Evolutionary conservation across 441 rosid species (phyloP).

Genomic region (Syzygium syzygioides): DNA sequence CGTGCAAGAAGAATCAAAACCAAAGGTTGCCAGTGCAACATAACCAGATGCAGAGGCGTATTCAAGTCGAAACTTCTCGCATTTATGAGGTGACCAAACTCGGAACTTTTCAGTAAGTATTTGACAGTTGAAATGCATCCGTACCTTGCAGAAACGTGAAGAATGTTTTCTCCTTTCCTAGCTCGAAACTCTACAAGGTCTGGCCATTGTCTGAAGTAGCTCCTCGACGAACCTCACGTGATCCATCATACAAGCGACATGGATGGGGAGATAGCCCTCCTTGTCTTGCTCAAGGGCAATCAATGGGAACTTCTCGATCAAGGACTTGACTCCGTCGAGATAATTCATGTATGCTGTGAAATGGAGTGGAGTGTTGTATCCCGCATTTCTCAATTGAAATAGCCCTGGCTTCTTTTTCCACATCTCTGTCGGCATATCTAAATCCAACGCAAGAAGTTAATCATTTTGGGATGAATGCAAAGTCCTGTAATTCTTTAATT

Average conservation of each 20-base stretch:
- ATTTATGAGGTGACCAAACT: too few species aligned
- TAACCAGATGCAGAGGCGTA: too few species aligned
- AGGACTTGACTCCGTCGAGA: not conserved
- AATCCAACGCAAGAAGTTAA: not conserved
- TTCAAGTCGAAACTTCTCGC: too few species aligned
- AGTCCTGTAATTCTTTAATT: not conserved
- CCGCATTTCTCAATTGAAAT: fast-evolving
- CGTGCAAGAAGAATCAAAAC: too few species aligned
- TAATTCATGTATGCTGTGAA: not conserved
- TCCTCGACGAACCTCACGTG: not conserved
- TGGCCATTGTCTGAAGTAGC: not conserved
- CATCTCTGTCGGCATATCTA: not conserved
- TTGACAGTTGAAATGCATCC: not conserved
- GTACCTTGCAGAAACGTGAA: not conserved
- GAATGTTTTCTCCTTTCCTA: not conserved
- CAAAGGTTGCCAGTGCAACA: not conserved
- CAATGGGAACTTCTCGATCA: not conserved
- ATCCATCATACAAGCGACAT: not conserved
- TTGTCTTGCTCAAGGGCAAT: fast-evolving
- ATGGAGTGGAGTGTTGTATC: not conserved
- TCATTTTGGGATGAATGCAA: not conserved
- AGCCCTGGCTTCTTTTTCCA: not conserved
- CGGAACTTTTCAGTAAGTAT: too few species aligned
- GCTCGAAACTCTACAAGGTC: not conserved
- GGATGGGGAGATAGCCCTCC: not conserved